Evolutionary conservation across 75 land plant genomes (phyloP).

Genomic region (Ceratopteris richardii): DNA sequence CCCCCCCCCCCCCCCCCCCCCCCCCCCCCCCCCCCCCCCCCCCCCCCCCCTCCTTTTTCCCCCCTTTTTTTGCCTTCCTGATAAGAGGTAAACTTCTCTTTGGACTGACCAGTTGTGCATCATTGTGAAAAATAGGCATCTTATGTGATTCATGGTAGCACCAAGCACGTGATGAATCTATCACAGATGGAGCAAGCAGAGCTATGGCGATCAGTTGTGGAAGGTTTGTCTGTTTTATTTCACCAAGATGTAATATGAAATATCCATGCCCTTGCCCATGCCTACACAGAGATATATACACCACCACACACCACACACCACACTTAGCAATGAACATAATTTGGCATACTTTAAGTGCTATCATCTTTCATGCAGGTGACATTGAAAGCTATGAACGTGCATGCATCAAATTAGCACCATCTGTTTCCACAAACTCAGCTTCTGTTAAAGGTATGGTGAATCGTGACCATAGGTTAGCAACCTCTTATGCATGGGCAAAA

Average conservation of each 20-base stretch:
- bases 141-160: conserved; percentile 78
- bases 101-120: too few species aligned
- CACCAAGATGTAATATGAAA: background rate
- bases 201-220: conserved; percentile 66
- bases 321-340: too few species aligned
- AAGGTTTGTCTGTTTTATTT: conserved; percentile 38
- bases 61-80: background rate
- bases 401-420: conserved; percentile 19
- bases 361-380: conserved; percentile 14
- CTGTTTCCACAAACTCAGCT: background rate
- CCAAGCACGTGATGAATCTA: conserved; percentile 90
- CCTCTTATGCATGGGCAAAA: too few species aligned
- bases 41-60: background rate
- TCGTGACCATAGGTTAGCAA: too few species aligned
- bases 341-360: too few species aligned
- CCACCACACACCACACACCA: too few species aligned
- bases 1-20: too few species aligned
- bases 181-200: conserved; percentile 78
- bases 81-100: background rate
- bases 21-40: too few species aligned
- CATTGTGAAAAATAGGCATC: conserved; percentile 54
- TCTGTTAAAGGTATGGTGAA: too few species aligned
- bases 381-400: conserved; percentile 30
- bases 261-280: too few species aligned
- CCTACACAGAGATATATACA: too few species aligned